A percentile compares a stretch with the other conserved stretches of the same genome.
These are phyloP conservation scores for Entomortierella parvispora DNA, from an alignment of 192 early-diverging fungal species.

Conservation along the genomic window DNA sequence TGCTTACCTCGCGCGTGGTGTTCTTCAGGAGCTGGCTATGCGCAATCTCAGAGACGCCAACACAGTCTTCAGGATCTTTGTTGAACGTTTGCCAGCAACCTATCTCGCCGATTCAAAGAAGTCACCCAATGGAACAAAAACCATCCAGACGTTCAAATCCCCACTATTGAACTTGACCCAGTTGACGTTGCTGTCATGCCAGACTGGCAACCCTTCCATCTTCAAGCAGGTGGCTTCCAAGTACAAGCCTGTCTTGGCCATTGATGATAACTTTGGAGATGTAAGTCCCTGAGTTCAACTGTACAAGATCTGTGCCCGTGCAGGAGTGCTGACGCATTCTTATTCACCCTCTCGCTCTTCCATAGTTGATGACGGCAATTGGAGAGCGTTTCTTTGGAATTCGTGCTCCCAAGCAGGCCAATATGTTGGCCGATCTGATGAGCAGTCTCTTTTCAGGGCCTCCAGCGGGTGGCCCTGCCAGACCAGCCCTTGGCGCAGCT, in stretches of 20 bases:
- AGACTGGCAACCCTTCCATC: constrained; percentile 35
- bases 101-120: constrained; percentile 39
- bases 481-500: constrained; percentile 27
- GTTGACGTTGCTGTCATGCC: constrained; percentile 34
- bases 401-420: constrained; percentile 56
- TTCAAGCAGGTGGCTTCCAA: constrained; percentile 40
- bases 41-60: constrained; percentile 32
- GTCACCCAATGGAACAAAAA: constrained; percentile 14
- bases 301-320: not conserved
- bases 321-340: constrained; percentile 7
- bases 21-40: constrained; percentile 76
- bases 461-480: constrained; percentile 20
- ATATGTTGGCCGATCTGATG: constrained; percentile 63
- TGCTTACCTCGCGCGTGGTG: constrained; percentile 79
- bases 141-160: constrained; percentile 61
- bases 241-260: constrained; percentile 38
- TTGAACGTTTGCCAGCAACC: constrained; percentile 20
- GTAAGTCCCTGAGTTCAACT: constrained; percentile 25
- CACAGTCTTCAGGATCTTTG: constrained; percentile 29
- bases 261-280: constrained; percentile 50
- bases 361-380: constrained; percentile 57
- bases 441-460: constrained; percentile 59
- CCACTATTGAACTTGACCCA: constrained; percentile 60
- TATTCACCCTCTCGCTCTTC: not conserved
- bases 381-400: constrained; percentile 61